Percentiles rank a stretch among this genome's conserved stretches.
These are phyloP conservation scores for Neospermospora avenae DNA, from an alignment of 2,329 filamentous ascomycete genomes.

Conservation along the genomic window DNA sequence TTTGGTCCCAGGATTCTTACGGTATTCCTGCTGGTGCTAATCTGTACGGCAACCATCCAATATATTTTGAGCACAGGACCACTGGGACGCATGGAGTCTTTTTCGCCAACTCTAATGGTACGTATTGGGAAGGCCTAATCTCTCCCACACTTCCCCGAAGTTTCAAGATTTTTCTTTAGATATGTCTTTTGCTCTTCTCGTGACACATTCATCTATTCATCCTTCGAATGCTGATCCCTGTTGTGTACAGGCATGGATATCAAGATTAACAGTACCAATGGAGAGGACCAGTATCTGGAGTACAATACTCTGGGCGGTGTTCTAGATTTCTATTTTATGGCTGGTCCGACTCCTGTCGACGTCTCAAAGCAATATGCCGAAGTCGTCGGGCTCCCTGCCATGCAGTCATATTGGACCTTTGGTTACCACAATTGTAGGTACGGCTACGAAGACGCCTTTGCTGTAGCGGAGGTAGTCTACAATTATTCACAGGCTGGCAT, in stretches of 20 bases:
- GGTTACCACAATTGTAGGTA: conserved; percentile 64
- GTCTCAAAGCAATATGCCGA: conserved; percentile 58
- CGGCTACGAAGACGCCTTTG: conserved; percentile 59
- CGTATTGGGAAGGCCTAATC: no score
- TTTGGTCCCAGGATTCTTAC: conserved; percentile 61
- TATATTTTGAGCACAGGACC: conserved; percentile 61
- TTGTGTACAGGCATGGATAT: conserved; percentile 81
- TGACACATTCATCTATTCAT: no score
- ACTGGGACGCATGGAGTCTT: conserved; percentile 62
- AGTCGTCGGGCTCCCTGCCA: conserved; percentile 53
- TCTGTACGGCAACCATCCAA: conserved; percentile 60
- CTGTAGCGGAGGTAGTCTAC: conserved; percentile 63
- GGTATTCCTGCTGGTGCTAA: conserved; percentile 52
- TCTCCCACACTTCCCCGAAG: no score
- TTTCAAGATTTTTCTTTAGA: no score
- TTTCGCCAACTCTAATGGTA: conserved; percentile 68
- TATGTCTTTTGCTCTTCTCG: no score
- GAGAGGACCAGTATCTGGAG: conserved; percentile 62
- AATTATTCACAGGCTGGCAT: conserved; percentile 65
- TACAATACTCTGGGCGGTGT: conserved; percentile 78
- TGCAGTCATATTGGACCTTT: conserved; percentile 63
- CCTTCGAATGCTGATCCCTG: no score
- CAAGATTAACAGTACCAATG: conserved; percentile 61
- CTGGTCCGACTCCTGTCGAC: conserved; percentile 55
- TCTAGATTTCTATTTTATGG: conserved; percentile 67